Conservation (phyloP, 805 yeast genomes). For the Schwanniomyces polymorphus region DNA sequence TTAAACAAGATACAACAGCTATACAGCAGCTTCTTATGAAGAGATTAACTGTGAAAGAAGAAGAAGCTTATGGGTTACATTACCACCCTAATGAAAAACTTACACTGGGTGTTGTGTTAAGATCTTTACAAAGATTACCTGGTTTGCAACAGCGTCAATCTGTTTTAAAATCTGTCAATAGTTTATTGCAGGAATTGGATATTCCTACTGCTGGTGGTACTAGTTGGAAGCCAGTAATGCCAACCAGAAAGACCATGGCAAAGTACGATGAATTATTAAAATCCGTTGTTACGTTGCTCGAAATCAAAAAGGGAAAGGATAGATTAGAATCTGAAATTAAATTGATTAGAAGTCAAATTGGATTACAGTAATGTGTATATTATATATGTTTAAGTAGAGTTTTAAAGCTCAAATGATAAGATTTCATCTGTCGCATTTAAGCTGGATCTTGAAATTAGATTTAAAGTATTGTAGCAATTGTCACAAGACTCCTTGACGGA, state of each 20-base stretch:
- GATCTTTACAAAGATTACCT: slow-evolving; percentile 59
- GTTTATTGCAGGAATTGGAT: slow-evolving; percentile 73
- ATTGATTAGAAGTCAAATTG: slow-evolving; percentile 43
- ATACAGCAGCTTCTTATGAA: slow-evolving; percentile 48
- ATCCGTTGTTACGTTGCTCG: slow-evolving; percentile 69
- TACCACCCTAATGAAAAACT: slow-evolving; percentile 70
- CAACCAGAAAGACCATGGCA: slow-evolving; percentile 74
- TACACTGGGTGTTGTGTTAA: slow-evolving; percentile 76
- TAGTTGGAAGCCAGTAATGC: slow-evolving; percentile 75
- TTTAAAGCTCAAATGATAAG: slow-evolving; percentile 3
- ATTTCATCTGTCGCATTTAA: not conserved
- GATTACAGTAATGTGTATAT: slow-evolving; percentile 16
- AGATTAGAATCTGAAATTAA: slow-evolving; percentile 76
- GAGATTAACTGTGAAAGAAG: slow-evolving; percentile 71
- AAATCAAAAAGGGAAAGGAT: slow-evolving; percentile 83
- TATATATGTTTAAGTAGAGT: slow-evolving; percentile 3
- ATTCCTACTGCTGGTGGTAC: slow-evolving; percentile 59
- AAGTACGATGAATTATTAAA: slow-evolving; percentile 75
- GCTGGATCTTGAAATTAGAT: not conserved
- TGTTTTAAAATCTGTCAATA: slow-evolving; percentile 71
- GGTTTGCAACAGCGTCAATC: slow-evolving; percentile 61
- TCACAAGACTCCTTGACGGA: not conserved
- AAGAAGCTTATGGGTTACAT: slow-evolving; percentile 78
- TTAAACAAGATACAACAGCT: slow-evolving; percentile 36
- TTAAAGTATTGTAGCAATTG: not conserved